phyloP scores from a whole-genome alignment of 768 basidiomycete genomes.

The Amanita pseudoporphyria region DNA sequence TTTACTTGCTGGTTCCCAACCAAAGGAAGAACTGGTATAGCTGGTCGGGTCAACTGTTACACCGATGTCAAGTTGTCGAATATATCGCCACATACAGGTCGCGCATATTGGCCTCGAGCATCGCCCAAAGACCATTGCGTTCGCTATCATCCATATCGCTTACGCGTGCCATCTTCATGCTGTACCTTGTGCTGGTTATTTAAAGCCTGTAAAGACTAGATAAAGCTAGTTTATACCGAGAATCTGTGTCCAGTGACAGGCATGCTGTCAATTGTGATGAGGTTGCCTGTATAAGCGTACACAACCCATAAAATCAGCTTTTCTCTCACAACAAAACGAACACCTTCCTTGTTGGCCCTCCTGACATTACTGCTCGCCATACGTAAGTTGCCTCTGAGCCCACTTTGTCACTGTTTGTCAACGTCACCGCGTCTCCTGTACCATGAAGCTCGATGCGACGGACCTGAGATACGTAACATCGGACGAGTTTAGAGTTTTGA shows the following conservation, averaged over 20 bases:
- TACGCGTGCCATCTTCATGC: not conserved
- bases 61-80: not conserved
- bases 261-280: slow-evolving; percentile 1
- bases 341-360: slow-evolving; percentile 4
- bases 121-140: slow-evolving; percentile 38
- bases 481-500: slow-evolving; percentile 93
- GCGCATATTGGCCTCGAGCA: slow-evolving; percentile 53
- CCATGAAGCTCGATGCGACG: slow-evolving; percentile 90
- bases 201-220: not conserved
- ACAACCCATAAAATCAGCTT: not conserved
- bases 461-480: slow-evolving; percentile 88
- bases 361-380: slow-evolving; percentile 3
- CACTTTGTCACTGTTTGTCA: not conserved
- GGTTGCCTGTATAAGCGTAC: not conserved
- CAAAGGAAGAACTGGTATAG: slow-evolving; percentile 48
- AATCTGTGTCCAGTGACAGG: not conserved
- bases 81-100: slow-evolving; percentile 23
- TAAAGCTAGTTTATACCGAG: not conserved
- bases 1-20: slow-evolving; percentile 55
- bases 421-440: not conserved
- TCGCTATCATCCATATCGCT: slow-evolving; percentile 13
- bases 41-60: slow-evolving; percentile 21
- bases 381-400: not conserved
- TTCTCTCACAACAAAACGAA: not conserved
- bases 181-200: not conserved